Evolutionary conservation across 768 basidiomycete species (phyloP).

Genomic region (Mycena metata): DNA sequence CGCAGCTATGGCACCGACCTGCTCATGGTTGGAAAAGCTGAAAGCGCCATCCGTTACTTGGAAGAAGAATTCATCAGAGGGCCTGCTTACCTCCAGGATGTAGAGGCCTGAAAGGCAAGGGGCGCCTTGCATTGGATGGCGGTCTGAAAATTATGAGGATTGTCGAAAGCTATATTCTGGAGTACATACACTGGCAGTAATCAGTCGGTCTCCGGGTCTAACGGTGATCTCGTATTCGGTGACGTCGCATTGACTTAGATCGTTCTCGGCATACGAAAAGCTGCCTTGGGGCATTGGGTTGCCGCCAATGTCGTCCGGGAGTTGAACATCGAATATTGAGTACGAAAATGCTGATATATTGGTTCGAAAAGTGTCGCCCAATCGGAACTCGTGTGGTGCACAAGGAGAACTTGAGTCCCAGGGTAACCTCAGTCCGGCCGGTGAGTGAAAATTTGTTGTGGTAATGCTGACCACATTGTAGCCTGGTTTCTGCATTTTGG

Average conservation of each 20-base stretch:
- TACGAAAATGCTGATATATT: slow-evolving; percentile 37
- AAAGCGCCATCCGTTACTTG: neutral
- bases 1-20: neutral
- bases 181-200: slow-evolving; percentile 26
- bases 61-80: neutral
- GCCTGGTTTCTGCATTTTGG: slow-evolving; percentile 14
- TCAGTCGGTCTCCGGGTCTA: slow-evolving; percentile 32
- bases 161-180: neutral
- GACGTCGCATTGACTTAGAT: slow-evolving; percentile 30
- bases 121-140: slow-evolving; percentile 24
- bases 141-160: slow-evolving; percentile 7
- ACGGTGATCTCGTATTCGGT: slow-evolving; percentile 24
- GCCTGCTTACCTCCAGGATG: slow-evolving; percentile 17
- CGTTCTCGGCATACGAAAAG: slow-evolving; percentile 25
- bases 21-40: slow-evolving; percentile 18
- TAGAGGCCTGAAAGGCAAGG: slow-evolving; percentile 17
- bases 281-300: slow-evolving; percentile 2
- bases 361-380: slow-evolving; percentile 38
- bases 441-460: slow-evolving; percentile 24
- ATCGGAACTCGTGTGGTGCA: slow-evolving; percentile 33
- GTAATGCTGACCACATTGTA: slow-evolving; percentile 36
- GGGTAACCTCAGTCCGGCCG: neutral
- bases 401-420: slow-evolving; percentile 18
- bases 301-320: neutral
- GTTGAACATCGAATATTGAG: slow-evolving; percentile 28